phyloP scores from a whole-genome alignment of 345 rosid species.

The Brassica napus region Da-Ae NC_063446.1:70464501-70465000 shows the following conservation, averaged over 20 bases:
- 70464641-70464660: constrained; percentile 41
- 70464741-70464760: not conserved
- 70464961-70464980: not conserved
- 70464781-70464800: too few species aligned
- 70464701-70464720: constrained; percentile 6
- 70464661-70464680: constrained; percentile 38
- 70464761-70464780: too few species aligned
- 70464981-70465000: not conserved
- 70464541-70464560: constrained; percentile 41
- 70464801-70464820: too few species aligned
- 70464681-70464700: constrained; percentile 16
- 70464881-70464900: too few species aligned
- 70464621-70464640: constrained; percentile 36
- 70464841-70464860: too few species aligned
- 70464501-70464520: constrained; percentile 41
- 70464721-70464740: constrained; percentile 12
- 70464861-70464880: too few species aligned
- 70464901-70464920: too few species aligned
- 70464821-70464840: too few species aligned
- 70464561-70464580: constrained; percentile 44
- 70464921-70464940: too few species aligned
- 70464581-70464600: constrained; percentile 46
- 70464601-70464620: constrained; percentile 42
- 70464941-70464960: not conserved
- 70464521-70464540: constrained; percentile 44